Evolutionary conservation across 306 rosid genomes (phyloP), one percentile per base, ranked within the genome.

Genomic region (Cucumis melo): DNA sequence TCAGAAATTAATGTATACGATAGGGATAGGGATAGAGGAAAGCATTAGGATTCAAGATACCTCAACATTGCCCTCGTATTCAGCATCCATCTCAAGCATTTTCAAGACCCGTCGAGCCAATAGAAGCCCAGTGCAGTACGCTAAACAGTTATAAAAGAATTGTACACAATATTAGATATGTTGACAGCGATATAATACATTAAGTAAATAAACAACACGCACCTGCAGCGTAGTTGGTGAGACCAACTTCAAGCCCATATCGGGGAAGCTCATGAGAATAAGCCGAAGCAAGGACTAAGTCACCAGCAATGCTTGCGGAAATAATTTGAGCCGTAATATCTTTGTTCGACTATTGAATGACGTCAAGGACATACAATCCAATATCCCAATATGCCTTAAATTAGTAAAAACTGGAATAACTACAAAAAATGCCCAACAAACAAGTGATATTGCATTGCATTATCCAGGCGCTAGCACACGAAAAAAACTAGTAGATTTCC

Each of bases 221-320:
- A 94, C 98, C 97, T 77, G 97, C 98, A 5, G 97, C 97, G 82
- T 94, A 94, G 81, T 94, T 94, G 7, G 97, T 89, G 38, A 90
- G 91, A 23, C 98, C 98, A 21, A 90, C 96, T 84, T 89, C 81
- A 16, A 90, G 91, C 19, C 98, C 98, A 82, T 78, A 94, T 8
- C 0, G 81, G 0, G 97, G 96, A 23, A 94, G 84, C 81, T 94
- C 98, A 46, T 88, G 92, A 0, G 93, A 29, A 79, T 91, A 94
- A 1, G 97, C 96, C 1, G 96, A 88, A 70, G 97, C 95, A 16
- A 94, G 90, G 39, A 94, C 87, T 54, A 84, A 58, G 61, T 94
- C 98, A 38, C 98, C 97, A 70, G 96, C 87, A 84, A 91, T 93
- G 83, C 92, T 88, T 41, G 97, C 94, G 36, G 94, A 93, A 20